phyloP scores from a whole-genome alignment of 1,139 yeast genomes.

The Pichia sp. region DNA sequence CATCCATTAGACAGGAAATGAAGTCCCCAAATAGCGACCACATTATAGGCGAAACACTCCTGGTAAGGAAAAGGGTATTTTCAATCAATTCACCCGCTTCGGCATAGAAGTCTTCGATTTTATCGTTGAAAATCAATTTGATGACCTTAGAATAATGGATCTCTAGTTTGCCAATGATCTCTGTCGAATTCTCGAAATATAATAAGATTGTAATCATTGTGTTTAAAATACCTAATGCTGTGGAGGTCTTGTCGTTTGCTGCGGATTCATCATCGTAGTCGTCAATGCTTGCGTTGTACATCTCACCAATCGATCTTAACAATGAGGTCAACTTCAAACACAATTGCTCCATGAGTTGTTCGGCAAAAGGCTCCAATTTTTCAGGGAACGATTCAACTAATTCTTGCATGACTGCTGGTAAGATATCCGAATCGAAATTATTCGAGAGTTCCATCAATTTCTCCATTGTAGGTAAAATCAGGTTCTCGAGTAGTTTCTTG shows the following conservation, averaged over 20 bases:
- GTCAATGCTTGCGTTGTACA: constrained; percentile 44
- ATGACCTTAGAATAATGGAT: constrained; percentile 71
- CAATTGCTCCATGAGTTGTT: constrained; percentile 74
- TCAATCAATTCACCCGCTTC: constrained; percentile 85
- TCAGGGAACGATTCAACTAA: constrained; percentile 86
- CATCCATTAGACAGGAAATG: constrained; percentile 41
- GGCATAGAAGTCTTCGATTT: constrained; percentile 72
- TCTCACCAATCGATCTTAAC: constrained; percentile 64
- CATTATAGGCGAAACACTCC: constrained; percentile 66
- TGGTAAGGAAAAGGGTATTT: constrained; percentile 72
- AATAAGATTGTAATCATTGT: constrained; percentile 84
- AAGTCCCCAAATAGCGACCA: constrained; percentile 68
- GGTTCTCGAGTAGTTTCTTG: constrained; percentile 58
- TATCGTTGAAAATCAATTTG: constrained; percentile 56
- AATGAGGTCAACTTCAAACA: constrained; percentile 76
- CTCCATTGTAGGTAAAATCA: constrained; percentile 80
- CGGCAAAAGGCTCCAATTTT: constrained; percentile 91
- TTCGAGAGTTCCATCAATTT: constrained; percentile 69
- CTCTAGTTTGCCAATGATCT: constrained; percentile 63
- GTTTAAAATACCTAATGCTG: constrained; percentile 81
- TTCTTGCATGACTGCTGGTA: constrained; percentile 91
- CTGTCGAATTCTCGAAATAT: constrained; percentile 78
- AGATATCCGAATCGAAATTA: constrained; percentile 80
- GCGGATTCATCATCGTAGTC: constrained; percentile 47
- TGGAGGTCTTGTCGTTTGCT: constrained; percentile 74